Base-by-base conservation (phyloP, 768 basidiomycete species). In the Russula vinacea region DNA sequence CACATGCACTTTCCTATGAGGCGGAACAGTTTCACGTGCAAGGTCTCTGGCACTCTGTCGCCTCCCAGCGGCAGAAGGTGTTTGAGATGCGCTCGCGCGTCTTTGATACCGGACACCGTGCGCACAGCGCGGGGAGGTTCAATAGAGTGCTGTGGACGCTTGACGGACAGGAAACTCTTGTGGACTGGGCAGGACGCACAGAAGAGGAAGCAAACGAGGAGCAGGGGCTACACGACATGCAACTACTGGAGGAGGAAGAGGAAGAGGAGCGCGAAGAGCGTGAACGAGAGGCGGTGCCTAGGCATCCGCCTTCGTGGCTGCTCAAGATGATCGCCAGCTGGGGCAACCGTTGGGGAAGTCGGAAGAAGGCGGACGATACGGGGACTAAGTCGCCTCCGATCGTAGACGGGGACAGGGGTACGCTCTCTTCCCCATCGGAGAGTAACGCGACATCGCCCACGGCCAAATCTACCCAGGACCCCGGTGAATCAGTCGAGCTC, bases 131-230 rank as follows among this genome's bases (percentile, higher is more conserved):
- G 1, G 84, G 84, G 51, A 73, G 75, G 61, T 88, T 83, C 72
- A 85, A 84, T 69, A 80, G 85, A 10, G 71, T 87, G 70, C 88
- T 91, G 72, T 85, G 87, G 85, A 84, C 83, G 64, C 74, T 90
- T 49, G 86, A 87, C 68, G 88, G 88, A 16, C 70, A 73, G 51
- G 80, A 82, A 72, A 76, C 83, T 50, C 72, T 87, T 1, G 89
- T 92, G 50, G 89, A 92, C 73, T 74, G 76, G 45, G 70, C 84
- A 47, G 90, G 90, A 19, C 77, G 89, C 52, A 91, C 88, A 59
- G 88, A 89, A 75, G 84, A 83, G 67, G 90, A 92, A 74, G 89
- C 79, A 24, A 87, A 87, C 70, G 89, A 92, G 69, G 90, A 92
- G 72, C 76, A 74, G 39, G 75, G 68, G 57, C 52, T 77, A 42